These are phyloP conservation scores for Adansonia digitata DNA, from an alignment of 345 rosid genomes.

Conservation along the genomic window DNA sequence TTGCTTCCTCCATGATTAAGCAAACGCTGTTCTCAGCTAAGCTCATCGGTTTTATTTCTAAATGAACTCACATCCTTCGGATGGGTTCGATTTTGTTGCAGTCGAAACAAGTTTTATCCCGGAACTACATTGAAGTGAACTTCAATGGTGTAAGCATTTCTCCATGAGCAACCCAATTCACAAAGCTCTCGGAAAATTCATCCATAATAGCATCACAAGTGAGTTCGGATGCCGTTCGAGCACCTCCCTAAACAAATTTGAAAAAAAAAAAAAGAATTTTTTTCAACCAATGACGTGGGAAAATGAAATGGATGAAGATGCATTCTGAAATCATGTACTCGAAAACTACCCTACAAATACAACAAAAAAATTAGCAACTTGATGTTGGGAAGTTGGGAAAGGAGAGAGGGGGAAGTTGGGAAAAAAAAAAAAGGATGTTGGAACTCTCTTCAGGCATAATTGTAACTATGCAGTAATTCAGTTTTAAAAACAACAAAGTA, in stretches of 20 bases:
- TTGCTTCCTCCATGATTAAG: slow-evolving; percentile 4
- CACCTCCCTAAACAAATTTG: slow-evolving; percentile 43
- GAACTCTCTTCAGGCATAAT: background rate
- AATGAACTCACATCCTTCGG: slow-evolving; percentile 51
- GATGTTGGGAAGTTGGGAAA: too few relatives aligned
- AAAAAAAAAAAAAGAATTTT: background rate
- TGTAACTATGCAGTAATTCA: background rate
- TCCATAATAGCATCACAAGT: slow-evolving; percentile 4
- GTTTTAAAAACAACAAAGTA: background rate
- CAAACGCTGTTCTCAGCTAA: slow-evolving; percentile 8
- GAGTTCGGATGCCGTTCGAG: slow-evolving; percentile 16
- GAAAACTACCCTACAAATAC: background rate
- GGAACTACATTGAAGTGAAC: background rate
- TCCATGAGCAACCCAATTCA: slow-evolving; percentile 67
- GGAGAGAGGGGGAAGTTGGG: too few relatives aligned
- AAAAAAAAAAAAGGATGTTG: background rate
- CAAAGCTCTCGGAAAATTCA: slow-evolving; percentile 46
- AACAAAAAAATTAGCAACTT: background rate
- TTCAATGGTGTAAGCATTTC: slow-evolving; percentile 28
- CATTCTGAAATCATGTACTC: background rate
- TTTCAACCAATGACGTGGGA: background rate
- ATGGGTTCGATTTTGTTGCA: slow-evolving; percentile 31
- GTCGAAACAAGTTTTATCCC: slow-evolving; percentile 4
- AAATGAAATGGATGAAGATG: background rate
- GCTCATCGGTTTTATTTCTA: background rate